Evolutionary conservation across 768 basidiomycete species (phyloP).

Genomic region (Lactarius akahatsu): DNA sequence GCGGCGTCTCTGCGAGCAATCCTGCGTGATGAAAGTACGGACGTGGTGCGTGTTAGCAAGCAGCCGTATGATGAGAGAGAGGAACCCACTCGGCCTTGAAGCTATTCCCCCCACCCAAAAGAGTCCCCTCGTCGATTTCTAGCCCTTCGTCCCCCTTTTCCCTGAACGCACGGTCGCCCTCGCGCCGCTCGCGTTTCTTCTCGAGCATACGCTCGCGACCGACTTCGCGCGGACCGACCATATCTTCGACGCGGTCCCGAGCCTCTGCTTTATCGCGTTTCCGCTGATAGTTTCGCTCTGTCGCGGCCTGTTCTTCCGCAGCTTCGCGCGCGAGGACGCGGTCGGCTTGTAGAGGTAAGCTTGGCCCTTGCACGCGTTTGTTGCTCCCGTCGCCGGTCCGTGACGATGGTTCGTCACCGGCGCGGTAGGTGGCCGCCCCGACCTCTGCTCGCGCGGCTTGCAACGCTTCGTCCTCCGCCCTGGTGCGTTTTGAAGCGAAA

Average conservation of each 20-base stretch:
- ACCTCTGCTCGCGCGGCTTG: conserved; percentile 60
- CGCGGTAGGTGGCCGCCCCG: conserved; percentile 43
- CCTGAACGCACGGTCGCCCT: conserved; percentile 65
- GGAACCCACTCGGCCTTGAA: conserved; percentile 69
- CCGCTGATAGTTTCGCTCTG: conserved; percentile 56
- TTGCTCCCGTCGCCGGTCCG: conserved; percentile 24
- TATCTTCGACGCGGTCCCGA: conserved; percentile 70
- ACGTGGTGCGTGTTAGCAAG: conserved; percentile 4
- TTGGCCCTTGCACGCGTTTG: conserved; percentile 61
- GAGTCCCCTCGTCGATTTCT: conserved; percentile 74
- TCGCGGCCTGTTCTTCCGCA: conserved; percentile 48
- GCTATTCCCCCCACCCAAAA: conserved; percentile 82
- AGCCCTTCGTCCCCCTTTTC: conserved; percentile 76
- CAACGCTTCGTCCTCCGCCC: conserved; percentile 59
- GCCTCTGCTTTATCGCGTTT: conserved; percentile 67
- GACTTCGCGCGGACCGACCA: conserved; percentile 75
- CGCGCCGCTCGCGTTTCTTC: conserved; percentile 76
- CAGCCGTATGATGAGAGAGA: conserved; percentile 17
- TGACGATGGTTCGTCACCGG: conserved; percentile 23
- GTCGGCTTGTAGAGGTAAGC: conserved; percentile 68
- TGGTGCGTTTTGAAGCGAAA: conserved; percentile 66
- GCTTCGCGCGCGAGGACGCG: conserved; percentile 68
- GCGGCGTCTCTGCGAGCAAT: conserved; percentile 73
- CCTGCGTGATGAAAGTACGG: conserved; percentile 40
- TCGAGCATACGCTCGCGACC: conserved; percentile 85